Evolutionary conservation across 208 protist species (phyloP), one percentile per base, ranked within the genome.

Genomic region (Sergeia podlipaevii): DNA sequence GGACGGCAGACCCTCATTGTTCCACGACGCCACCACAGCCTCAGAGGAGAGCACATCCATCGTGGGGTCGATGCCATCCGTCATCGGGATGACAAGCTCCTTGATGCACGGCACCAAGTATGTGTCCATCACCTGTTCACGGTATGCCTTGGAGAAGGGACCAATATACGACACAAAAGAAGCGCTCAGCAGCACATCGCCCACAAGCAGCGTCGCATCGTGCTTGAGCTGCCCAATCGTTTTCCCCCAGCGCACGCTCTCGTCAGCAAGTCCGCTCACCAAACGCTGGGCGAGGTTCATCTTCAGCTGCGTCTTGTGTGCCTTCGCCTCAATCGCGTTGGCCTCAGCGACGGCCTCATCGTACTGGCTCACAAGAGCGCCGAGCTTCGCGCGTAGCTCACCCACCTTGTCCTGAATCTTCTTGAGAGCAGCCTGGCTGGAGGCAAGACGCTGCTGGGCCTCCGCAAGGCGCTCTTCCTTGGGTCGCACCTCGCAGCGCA

Each of bases 141-240:
- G 93, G 83, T 97, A 98, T 5, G 81, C 64, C 58, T 97, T 95
- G 55, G 95, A 98, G 77, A 99, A 99, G 29, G 96, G 91, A 34
- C 98, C 98, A 66, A 98, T 97, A 82, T 99, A 99, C 21, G 94
- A 98, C 39, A 99, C 84, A 59, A 99, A 99, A 0, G 97, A 97
- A 3, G 97, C 83, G 8, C 89, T 84, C 15, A 99, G 68, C 50
- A 99, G 84, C 32, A 99, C 96, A 69, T 99, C 97, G 32, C 98
- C 98, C 10, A 98, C 71, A 5, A 99, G 82, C 17, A 97, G 93
- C 18, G 65, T 79, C 1, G 85, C 86, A 15, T 79, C 72, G 27
- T 85, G 70, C 65, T 97, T 84, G 29, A 99, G 84, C 24, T 95
- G 72, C 45, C 89, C 73, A 48, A 99, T 97, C 21, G 85, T 91